Evolutionary conservation across 2,329 filamentous ascomycete genomes (phyloP), one percentile per base, ranked within the genome.

Genomic region (Samsoniella hepiali): DNA sequence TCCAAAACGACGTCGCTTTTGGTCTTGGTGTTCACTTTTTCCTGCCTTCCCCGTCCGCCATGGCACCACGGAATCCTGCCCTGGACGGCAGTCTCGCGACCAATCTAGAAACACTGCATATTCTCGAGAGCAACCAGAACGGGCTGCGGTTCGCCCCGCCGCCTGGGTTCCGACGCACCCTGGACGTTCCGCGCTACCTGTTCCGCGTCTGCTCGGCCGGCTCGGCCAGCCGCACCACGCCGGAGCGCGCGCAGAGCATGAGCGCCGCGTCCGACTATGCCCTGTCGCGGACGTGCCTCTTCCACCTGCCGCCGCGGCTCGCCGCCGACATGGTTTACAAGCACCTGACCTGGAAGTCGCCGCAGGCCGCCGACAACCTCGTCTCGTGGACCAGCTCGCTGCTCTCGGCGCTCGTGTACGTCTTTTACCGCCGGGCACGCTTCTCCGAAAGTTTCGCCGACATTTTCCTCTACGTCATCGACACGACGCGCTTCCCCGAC

Each of bases 301-400:
- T 51, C 31, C 40, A 32, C 34, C 27, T 56, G 63, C 62, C 44
- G 36, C 42, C n/a, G 10, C 29, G 22, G 32, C 38, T 36, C 31
- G 63, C 58, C 38, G 57, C 62, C 4, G 54, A 58, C 42, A 64
- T 64, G 56, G 22, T 64, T 17, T 42, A 42, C 17, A n/a, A 47
- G n/a, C 62, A 64, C 50, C 31, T 64, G 3, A 40, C 40, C 3
- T 59, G 58, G 40, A 7, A 17, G 11, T 38, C 36, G 10, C 47
- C 38, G 22, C 47, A 11, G 3, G 56, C 36, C 38, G 56, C 36
- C 31, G 62, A 63, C 36, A 64, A 64, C 36, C 57, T 64, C 22
- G 42, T 64, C 4, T 64, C 63, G 7, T 64, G 63, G 63, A 64
- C 57, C 22, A 62, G 57, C 42, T 64, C 63, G 7, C 50, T 64